Conservation (phyloP, 768 basidiomycete species). For the Tylopilus cervinicoccineus region DNA sequence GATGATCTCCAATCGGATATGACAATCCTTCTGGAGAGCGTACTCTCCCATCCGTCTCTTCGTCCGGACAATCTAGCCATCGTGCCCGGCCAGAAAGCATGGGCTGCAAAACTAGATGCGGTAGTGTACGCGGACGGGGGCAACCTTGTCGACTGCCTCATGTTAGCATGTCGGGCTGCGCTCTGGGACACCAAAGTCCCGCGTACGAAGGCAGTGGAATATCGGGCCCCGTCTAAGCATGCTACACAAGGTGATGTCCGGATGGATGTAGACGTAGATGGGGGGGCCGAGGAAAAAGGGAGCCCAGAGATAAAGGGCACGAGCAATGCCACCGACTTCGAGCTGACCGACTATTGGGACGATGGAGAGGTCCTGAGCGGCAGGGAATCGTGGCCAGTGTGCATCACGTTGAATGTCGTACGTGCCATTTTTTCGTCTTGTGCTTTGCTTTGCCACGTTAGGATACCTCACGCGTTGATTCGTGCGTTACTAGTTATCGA, state of each 20-base stretch:
- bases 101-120: slow-evolving; percentile 75
- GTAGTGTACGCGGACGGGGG: slow-evolving; percentile 71
- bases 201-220: slow-evolving; percentile 65
- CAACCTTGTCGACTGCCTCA: slow-evolving; percentile 72
- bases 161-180: slow-evolving; percentile 75
- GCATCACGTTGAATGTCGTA: slow-evolving; percentile 75
- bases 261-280: slow-evolving; percentile 53
- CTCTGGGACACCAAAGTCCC: slow-evolving; percentile 82
- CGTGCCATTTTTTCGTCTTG: slow-evolving; percentile 22
- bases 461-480: background rate
- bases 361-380: slow-evolving; percentile 67
- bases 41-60: slow-evolving; percentile 62
- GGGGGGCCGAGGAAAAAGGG: slow-evolving; percentile 33
- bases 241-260: slow-evolving; percentile 27
- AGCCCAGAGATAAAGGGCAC: slow-evolving; percentile 54
- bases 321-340: slow-evolving; percentile 68
- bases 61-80: slow-evolving; percentile 64
- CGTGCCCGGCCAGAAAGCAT: slow-evolving; percentile 58
- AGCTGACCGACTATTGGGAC: slow-evolving; percentile 85
- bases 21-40: slow-evolving; percentile 56
- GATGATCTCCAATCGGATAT: slow-evolving; percentile 79
- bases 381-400: slow-evolving; percentile 68
- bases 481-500: slow-evolving; percentile 41
- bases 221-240: slow-evolving; percentile 42
- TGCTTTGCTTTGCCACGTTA: background rate